Evolutionary conservation across 192 early-diverging fungal species (phyloP).

Genomic region (Chytriomyces hyalinus): DNA sequence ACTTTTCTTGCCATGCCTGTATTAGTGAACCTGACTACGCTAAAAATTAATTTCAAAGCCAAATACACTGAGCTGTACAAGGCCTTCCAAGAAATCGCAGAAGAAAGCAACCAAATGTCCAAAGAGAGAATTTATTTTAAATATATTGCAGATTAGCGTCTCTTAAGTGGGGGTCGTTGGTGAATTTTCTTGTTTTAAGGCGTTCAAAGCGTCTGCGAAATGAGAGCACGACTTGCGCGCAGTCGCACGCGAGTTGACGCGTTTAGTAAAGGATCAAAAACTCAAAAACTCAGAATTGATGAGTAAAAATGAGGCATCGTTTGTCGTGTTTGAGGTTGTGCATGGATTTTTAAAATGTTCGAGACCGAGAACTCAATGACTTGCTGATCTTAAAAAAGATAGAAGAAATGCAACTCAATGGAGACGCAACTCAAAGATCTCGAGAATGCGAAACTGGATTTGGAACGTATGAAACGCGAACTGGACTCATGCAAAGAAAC

Average conservation of each 20-base stretch:
- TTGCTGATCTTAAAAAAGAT: background rate
- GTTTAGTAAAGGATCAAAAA: slow-evolving; percentile 52
- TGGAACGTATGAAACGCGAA: slow-evolving; percentile 36
- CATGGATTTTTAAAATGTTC: background rate
- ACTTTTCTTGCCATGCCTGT: background rate
- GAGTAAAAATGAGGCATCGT: slow-evolving; percentile 32
- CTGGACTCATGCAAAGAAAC: background rate
- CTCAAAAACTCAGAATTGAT: slow-evolving; percentile 43
- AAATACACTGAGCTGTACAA: slow-evolving; percentile 35
- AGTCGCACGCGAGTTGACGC: slow-evolving; percentile 41
- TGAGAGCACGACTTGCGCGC: slow-evolving; percentile 39
- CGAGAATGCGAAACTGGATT: slow-evolving; percentile 33
- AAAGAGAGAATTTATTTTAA: slow-evolving; percentile 15
- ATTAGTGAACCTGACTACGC: no score
- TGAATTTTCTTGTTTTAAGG: background rate
- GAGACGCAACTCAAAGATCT: slow-evolving; percentile 24
- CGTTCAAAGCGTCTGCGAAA: slow-evolving; percentile 18
- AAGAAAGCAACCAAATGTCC: slow-evolving; percentile 26
- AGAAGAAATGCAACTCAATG: slow-evolving; percentile 25
- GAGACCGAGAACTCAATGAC: background rate
- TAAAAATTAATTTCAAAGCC: no score
- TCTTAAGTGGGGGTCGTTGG: background rate
- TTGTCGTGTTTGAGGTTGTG: slow-evolving; percentile 43
- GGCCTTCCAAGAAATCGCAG: slow-evolving; percentile 39
- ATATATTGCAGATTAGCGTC: background rate